Percentiles rank a stretch among this genome's conserved stretches.
Evolutionary conservation across 306 rosid species (phyloP).

Genomic region (Lagenaria siceraria): DNA sequence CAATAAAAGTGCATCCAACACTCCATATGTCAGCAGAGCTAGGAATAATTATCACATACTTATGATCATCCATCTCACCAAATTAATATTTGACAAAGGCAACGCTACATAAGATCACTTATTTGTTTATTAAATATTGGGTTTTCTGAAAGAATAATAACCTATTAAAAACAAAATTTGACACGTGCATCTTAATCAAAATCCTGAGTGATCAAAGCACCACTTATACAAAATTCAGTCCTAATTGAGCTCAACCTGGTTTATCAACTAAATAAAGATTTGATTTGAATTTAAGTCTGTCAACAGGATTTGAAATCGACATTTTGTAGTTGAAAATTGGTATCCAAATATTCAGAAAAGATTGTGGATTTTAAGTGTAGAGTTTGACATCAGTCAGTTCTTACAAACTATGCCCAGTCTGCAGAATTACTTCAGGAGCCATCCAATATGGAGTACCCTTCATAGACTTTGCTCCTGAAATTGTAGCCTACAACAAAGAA

Average conservation of each 20-base stretch:
- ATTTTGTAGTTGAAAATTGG: not conserved
- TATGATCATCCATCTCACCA: conserved; percentile 18
- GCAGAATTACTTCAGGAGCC: conserved; percentile 99
- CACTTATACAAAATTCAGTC: not conserved
- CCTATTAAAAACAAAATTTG: not conserved
- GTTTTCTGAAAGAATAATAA: not conserved
- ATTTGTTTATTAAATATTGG: not conserved
- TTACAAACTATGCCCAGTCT: conserved; percentile 99
- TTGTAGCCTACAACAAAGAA: conserved; percentile 60
- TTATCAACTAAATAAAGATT: not conserved
- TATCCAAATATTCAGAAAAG: not conserved
- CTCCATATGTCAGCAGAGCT: conserved; percentile 99
- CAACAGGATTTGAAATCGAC: not conserved
- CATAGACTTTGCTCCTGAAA: conserved; percentile 98
- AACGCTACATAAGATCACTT: not conserved
- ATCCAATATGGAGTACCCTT: conserved; percentile 99
- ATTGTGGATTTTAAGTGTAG: not conserved
- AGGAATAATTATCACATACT: conserved; percentile 13
- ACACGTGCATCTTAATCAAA: not conserved
- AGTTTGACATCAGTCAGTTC: conserved; percentile 21
- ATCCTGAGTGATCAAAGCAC: not conserved
- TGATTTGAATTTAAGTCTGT: not conserved
- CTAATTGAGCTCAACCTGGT: not conserved
- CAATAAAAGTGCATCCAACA: conserved; percentile 97
- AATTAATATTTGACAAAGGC: not conserved